phyloP scores from a whole-genome alignment of 176 grass and related monocot species.

The Musa itinerans region DNA sequence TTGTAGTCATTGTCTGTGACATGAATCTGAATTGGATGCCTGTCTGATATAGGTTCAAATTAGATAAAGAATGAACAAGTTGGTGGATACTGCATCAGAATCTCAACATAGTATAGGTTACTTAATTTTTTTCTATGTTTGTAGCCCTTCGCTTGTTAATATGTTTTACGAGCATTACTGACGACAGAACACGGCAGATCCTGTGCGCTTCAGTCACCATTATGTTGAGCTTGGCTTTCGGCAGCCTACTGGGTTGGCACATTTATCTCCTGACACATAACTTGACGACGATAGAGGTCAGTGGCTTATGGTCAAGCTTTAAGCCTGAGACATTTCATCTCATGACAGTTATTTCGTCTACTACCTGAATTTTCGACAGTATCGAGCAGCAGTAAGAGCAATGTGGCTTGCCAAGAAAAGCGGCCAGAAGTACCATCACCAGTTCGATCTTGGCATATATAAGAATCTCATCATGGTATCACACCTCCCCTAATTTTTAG shows the following conservation, averaged over 20 bases:
- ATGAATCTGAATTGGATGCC: no score
- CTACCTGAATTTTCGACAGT: slow-evolving; percentile 27
- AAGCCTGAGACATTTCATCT: slow-evolving; percentile 3
- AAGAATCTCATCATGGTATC: slow-evolving; percentile 78
- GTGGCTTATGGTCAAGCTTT: neutral
- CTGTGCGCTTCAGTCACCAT: slow-evolving; percentile 40
- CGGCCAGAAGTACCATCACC: slow-evolving; percentile 73
- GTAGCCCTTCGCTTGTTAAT: neutral
- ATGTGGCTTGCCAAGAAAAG: slow-evolving; percentile 96
- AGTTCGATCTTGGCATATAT: slow-evolving; percentile 57
- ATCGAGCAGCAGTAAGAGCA: slow-evolving; percentile 53
- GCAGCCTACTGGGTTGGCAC: slow-evolving; percentile 83
- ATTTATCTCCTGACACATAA: slow-evolving; percentile 78
- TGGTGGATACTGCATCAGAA: neutral
- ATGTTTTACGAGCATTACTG: neutral
- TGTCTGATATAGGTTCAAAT: no score
- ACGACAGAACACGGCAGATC: slow-evolving; percentile 35
- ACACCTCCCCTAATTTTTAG: neutral
- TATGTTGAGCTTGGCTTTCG: slow-evolving; percentile 63
- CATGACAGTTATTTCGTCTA: slow-evolving; percentile 8
- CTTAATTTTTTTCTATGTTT: neutral
- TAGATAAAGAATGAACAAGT: neutral
- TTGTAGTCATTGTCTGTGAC: no score
- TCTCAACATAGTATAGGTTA: neutral
- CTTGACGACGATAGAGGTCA: slow-evolving; percentile 93